phyloP scores from a whole-genome alignment of 139 green algal species.

The Diplosphaera chodatii region DNA sequence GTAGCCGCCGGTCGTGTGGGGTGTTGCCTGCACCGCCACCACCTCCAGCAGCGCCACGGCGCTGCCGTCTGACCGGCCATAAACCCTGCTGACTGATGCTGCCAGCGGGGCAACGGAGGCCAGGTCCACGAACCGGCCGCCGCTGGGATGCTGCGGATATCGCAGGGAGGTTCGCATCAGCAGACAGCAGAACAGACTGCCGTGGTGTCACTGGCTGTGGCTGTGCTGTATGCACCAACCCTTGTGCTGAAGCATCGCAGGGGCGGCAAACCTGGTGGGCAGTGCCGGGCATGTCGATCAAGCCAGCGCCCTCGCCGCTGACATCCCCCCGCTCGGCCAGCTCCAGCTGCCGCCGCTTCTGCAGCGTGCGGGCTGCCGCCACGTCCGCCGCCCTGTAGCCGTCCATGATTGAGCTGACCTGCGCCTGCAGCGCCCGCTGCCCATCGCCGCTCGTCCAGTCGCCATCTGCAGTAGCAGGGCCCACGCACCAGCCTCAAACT shows the following conservation, averaged over 20 bases:
- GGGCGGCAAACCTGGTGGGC: not conserved
- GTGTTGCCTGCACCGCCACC: conserved; percentile 7
- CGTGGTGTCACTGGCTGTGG: too few relatives aligned
- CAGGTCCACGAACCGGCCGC: conserved; percentile 10
- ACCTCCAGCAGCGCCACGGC: conserved; percentile 26
- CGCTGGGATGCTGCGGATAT: not conserved
- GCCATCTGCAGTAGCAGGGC: not conserved
- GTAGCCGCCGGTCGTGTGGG: conserved; percentile 8
- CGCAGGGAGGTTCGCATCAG: not conserved
- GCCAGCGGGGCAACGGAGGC: conserved; percentile 20
- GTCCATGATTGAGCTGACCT: conserved; percentile 10
- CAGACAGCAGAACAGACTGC: too few relatives aligned
- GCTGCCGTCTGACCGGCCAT: not conserved
- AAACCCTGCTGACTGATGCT: not conserved
- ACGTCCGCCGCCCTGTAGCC: conserved; percentile 2
- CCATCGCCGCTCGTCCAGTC: not conserved
- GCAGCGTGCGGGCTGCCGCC: not conserved
- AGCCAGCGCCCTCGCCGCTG: not conserved
- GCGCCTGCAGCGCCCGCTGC: not conserved
- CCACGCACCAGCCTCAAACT: too few relatives aligned
- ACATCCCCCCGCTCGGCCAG: not conserved
- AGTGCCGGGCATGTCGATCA: not conserved
- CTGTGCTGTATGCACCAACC: too few relatives aligned
- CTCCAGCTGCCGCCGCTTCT: not conserved
- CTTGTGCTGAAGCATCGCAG: too few relatives aligned